phyloP scores from a whole-genome alignment of 225 moss, liverwort and hornwort species.

The Ulota crispa region DNA sequence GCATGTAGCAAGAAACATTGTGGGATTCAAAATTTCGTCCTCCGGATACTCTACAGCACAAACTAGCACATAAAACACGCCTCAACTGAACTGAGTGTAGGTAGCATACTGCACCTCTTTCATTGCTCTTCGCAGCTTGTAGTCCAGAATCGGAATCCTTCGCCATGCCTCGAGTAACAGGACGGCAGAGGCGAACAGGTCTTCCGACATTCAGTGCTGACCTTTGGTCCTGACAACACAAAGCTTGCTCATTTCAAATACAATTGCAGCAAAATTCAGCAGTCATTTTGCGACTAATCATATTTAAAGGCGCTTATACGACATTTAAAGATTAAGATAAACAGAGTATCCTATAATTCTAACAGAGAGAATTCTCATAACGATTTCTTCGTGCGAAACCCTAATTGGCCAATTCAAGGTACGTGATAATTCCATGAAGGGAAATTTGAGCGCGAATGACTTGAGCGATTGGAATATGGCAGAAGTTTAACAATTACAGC shows the following conservation, averaged over 20 bases:
- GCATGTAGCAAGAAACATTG: not conserved
- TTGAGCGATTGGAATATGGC: no score
- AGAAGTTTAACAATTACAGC: no score
- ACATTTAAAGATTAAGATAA: not conserved
- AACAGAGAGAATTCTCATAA: not conserved
- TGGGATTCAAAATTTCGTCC: not conserved
- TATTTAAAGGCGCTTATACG: not conserved
- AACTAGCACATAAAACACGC: not conserved
- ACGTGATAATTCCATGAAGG: not conserved
- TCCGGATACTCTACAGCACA: not conserved
- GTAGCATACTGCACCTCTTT: slow-evolving; percentile 33
- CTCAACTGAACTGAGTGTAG: not conserved
- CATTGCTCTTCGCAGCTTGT: slow-evolving; percentile 25
- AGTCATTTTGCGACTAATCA: not conserved
- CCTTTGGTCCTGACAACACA: slow-evolving; percentile 30
- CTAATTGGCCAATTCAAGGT: not conserved
- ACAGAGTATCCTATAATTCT: not conserved
- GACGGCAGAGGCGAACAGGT: slow-evolving; percentile 14
- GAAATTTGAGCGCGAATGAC: not conserved
- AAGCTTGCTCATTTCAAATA: slow-evolving; percentile 1
- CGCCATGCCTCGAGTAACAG: slow-evolving; percentile 37
- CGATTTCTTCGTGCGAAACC: not conserved
- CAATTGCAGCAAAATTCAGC: not conserved
- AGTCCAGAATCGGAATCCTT: slow-evolving; percentile 34
- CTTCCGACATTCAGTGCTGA: slow-evolving; percentile 17